Evolutionary conservation across 2,329 filamentous ascomycete genomes (phyloP).

Genomic region (Paraconiothyrium brasiliense): DNA sequence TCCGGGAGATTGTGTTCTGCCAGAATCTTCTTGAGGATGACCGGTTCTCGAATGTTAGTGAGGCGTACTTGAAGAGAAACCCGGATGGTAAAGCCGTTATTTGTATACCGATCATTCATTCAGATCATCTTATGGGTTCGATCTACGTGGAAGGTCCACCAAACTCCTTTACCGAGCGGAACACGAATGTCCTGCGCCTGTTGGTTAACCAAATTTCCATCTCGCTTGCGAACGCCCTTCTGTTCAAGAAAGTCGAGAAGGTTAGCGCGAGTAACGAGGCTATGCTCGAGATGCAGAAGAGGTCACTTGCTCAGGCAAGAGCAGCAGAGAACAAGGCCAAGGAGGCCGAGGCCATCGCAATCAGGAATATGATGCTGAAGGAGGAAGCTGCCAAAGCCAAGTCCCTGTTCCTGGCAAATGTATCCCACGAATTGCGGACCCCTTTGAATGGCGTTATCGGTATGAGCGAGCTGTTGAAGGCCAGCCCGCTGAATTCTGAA

Average conservation of each 20-base stretch:
- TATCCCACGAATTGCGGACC: conserved; percentile 67
- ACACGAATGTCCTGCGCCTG: conserved; percentile 65
- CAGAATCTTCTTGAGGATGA: conserved; percentile 79
- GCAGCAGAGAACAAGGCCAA: conserved; percentile 81
- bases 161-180: conserved; percentile 78
- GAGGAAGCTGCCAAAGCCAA: conserved; percentile 86
- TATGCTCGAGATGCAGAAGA: conserved; percentile 81
- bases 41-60: conserved; percentile 77
- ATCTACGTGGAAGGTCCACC: conserved; percentile 82
- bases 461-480: conserved; percentile 69
- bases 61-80: conserved; percentile 73
- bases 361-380: conserved; percentile 81
- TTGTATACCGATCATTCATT: conserved; percentile 80
- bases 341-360: conserved; percentile 77
- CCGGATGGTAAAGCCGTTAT: conserved; percentile 78
- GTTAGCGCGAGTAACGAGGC: conserved; percentile 80
- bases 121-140: conserved; percentile 75
- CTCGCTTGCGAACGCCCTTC: conserved; percentile 70
- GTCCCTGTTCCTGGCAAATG: conserved; percentile 73
- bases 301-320: conserved; percentile 74
- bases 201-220: conserved; percentile 80
- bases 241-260: conserved; percentile 76
- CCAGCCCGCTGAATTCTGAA: conserved; percentile 64
- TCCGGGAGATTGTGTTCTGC: conserved; percentile 78
- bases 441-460: conserved; percentile 65